Percentiles rank a stretch among this genome's conserved stretches.
These are phyloP conservation scores for Mucor circinelloides DNA, from an alignment of 371 early-diverging fungal species.

Conservation along the genomic window DNA sequence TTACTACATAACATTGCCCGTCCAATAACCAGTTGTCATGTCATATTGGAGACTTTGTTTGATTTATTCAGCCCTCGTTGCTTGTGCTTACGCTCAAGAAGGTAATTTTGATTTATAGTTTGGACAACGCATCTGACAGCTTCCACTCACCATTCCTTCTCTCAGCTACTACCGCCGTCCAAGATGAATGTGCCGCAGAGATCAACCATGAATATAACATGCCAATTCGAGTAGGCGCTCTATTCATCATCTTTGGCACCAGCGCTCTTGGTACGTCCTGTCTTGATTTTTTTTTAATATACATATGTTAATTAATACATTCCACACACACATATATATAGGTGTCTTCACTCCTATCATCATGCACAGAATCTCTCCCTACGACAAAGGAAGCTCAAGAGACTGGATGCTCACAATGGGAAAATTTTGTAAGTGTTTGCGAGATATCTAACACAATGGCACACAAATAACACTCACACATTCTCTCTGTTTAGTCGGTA, in stretches of 20 bases:
- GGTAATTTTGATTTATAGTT: slow-evolving; percentile 3
- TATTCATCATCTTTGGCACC: slow-evolving; percentile 34
- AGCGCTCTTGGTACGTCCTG: slow-evolving; percentile 27
- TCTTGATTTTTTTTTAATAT: background rate
- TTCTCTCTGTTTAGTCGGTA: slow-evolving; percentile 51
- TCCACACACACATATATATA: slow-evolving; percentile 11
- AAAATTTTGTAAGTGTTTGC: slow-evolving; percentile 45
- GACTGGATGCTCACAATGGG: slow-evolving; percentile 44
- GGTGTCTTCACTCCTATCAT: slow-evolving; percentile 49
- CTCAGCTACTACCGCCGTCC: background rate
- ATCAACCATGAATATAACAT: slow-evolving; percentile 25
- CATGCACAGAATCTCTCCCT: slow-evolving; percentile 39
- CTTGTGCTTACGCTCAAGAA: slow-evolving; percentile 7
- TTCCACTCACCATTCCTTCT: background rate
- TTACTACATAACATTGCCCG: background rate
- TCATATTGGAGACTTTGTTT: background rate
- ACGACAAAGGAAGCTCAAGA: slow-evolving; percentile 27
- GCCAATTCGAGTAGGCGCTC: slow-evolving; percentile 26
- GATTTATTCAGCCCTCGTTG: background rate
- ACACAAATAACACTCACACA: background rate
- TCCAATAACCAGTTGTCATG: background rate
- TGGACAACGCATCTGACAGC: slow-evolving; percentile 2
- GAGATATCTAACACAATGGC: background rate
- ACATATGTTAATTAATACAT: slow-evolving; percentile 1
- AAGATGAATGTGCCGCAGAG: slow-evolving; percentile 21